phyloP scores from a whole-genome alignment of 2,329 filamentous ascomycete species.

The Phaeosphaeriaceae sp. region DNA sequence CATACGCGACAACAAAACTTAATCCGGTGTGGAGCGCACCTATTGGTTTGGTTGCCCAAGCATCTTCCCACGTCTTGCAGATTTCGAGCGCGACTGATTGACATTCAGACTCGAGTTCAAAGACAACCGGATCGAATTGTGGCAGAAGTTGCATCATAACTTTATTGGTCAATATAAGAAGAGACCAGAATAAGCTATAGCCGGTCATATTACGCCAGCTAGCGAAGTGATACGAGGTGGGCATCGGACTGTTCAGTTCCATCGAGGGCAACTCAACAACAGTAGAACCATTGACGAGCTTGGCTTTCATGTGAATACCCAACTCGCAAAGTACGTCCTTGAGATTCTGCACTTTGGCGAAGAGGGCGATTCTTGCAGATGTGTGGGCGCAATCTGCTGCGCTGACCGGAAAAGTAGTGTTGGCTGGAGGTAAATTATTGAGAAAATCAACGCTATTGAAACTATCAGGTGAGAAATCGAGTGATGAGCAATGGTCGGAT shows the following conservation, averaged over 20 bases:
- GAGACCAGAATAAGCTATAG: constrained; percentile 42
- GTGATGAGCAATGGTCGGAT: constrained; percentile 25
- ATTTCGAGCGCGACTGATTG: constrained; percentile 36
- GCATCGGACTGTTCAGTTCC: constrained; percentile 26
- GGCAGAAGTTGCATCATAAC: constrained; percentile 36
- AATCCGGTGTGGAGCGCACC: constrained; percentile 40
- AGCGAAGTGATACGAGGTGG: constrained; percentile 37
- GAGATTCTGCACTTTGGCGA: constrained; percentile 32
- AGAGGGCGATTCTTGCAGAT: constrained; percentile 17
- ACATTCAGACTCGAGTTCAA: constrained; percentile 34
- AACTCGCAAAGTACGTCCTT: constrained; percentile 29
- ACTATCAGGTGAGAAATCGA: constrained; percentile 27
- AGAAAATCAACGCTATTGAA: constrained; percentile 23
- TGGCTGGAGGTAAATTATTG: constrained; percentile 15
- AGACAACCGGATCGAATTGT: constrained; percentile 25
- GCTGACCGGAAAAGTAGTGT: constrained; percentile 2
- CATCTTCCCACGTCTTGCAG: constrained; percentile 45
- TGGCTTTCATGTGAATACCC: constrained; percentile 26
- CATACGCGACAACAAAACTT: constrained; percentile 43
- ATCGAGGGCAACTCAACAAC: constrained; percentile 26
- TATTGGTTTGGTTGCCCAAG: constrained; percentile 40
- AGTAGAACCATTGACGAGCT: constrained; percentile 28
- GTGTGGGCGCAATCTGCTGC: constrained; percentile 5
- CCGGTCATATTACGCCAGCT: constrained; percentile 39
- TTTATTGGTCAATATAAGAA: constrained; percentile 40